Conservation (phyloP, 2,329 filamentous ascomycete genomes). For the Lachnellula cervina region DNA sequence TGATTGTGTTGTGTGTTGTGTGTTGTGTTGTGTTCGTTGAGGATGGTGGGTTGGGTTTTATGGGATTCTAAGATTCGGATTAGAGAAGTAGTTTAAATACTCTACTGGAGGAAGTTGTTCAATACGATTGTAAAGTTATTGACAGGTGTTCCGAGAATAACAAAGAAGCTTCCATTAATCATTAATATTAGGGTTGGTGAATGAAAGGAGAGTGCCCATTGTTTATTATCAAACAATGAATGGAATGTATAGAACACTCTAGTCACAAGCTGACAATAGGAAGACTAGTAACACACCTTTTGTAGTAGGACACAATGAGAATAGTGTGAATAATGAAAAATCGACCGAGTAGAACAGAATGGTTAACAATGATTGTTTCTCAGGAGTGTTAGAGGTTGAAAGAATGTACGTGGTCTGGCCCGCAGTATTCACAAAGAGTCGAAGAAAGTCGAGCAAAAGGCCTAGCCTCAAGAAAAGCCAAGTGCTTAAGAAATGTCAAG, state of each 20-base stretch:
- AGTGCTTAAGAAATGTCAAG: slow-evolving; percentile 14
- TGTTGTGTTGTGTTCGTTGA: not conserved
- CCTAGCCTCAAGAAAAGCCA: slow-evolving; percentile 18
- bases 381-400: slow-evolving; percentile 11
- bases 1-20: not conserved
- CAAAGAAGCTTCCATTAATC: not conserved
- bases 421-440: slow-evolving; percentile 9
- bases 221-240: not conserved
- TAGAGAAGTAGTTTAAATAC: too few relatives aligned
- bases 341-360: not conserved
- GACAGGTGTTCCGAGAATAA: not conserved
- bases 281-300: not conserved
- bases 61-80: too few relatives aligned
- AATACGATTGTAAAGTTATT: too few relatives aligned
- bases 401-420: slow-evolving; percentile 14
- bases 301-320: not conserved
- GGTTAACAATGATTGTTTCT: not conserved
- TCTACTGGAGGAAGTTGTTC: too few relatives aligned
- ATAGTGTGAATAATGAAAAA: not conserved
- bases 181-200: not conserved
- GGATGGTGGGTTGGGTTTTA: not conserved
- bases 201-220: not conserved
- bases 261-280: not conserved
- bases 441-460: slow-evolving; percentile 14
- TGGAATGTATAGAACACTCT: not conserved